Percentiles rank a stretch among this genome's conserved stretches.
phyloP scores from a whole-genome alignment of 345 rosid genomes.

The Passiflora organensis region DNA sequence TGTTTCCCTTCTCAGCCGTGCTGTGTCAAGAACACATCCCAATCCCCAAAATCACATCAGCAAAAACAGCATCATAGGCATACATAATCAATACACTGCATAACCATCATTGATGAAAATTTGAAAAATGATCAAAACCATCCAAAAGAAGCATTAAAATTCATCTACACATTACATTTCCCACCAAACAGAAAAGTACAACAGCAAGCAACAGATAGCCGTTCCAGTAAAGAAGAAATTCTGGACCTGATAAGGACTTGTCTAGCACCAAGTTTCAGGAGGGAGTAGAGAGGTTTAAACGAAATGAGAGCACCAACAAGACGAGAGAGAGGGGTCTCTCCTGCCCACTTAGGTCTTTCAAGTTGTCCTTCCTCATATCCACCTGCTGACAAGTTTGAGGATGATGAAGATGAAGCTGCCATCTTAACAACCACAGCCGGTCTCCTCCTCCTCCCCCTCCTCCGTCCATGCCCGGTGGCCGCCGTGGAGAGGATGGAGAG shows the following conservation, averaged over 20 bases:
- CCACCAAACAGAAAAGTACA: too few relatives aligned
- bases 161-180: too few relatives aligned
- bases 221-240: neutral
- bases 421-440: conserved; percentile 11
- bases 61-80: too few relatives aligned
- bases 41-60: neutral
- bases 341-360: conserved; percentile 59
- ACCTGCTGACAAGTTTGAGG: too few relatives aligned
- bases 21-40: conserved; percentile 26
- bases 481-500: conserved; percentile 13
- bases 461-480: conserved; percentile 8
- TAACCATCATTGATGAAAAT: too few relatives aligned
- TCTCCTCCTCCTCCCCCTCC: conserved; percentile 4
- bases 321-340: conserved; percentile 55
- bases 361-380: conserved; percentile 49
- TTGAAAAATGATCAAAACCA: too few relatives aligned
- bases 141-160: too few relatives aligned
- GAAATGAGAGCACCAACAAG: conserved; percentile 47
- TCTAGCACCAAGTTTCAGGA: conserved; percentile 63
- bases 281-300: conserved; percentile 50
- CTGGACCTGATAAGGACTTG: conserved; percentile 54
- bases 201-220: too few relatives aligned
- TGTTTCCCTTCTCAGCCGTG: conserved; percentile 56
- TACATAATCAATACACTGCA: too few relatives aligned
- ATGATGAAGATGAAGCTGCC: conserved; percentile 14